Evolutionary conservation across 23 red algal genomes (phyloP).

Genomic region (Chondrus crispus): DNA sequence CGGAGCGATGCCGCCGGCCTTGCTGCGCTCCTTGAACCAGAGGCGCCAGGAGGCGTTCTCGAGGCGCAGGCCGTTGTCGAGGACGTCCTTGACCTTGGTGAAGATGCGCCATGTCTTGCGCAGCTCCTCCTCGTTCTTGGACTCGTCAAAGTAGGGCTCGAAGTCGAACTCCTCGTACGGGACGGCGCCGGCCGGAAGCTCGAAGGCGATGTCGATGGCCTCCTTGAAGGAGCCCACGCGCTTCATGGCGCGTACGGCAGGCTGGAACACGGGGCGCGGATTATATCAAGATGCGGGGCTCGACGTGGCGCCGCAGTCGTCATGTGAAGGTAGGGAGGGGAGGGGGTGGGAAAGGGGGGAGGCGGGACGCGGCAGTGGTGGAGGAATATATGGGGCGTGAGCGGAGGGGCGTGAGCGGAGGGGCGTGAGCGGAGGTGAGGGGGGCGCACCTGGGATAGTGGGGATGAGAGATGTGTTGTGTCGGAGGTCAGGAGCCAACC

Average conservation of each 20-base stretch:
- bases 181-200: constrained; percentile 90
- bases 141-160: constrained; percentile 87
- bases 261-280: too few relatives aligned
- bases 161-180: constrained; percentile 99
- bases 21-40: constrained; percentile 76
- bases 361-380: too few relatives aligned
- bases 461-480: too few relatives aligned
- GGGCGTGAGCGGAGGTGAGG: too few relatives aligned
- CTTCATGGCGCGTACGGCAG: constrained; percentile 59
- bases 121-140: constrained; percentile 94
- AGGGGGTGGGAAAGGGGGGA: too few relatives aligned
- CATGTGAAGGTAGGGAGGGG: too few relatives aligned
- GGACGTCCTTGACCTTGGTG: constrained; percentile 97
- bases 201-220: constrained; percentile 49
- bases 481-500: too few relatives aligned
- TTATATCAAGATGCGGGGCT: too few relatives aligned
- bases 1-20: constrained; percentile 26
- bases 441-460: too few relatives aligned
- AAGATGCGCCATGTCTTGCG: constrained; percentile 98
- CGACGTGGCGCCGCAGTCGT: too few relatives aligned
- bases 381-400: too few relatives aligned
- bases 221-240: constrained; percentile 64
- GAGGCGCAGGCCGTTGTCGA: constrained; percentile 88
- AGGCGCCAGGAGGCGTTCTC: constrained; percentile 91
- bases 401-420: too few relatives aligned